These are phyloP conservation scores for Starmerella roubikii DNA, from an alignment of 805 yeast genomes.

Conservation along the genomic window DNA sequence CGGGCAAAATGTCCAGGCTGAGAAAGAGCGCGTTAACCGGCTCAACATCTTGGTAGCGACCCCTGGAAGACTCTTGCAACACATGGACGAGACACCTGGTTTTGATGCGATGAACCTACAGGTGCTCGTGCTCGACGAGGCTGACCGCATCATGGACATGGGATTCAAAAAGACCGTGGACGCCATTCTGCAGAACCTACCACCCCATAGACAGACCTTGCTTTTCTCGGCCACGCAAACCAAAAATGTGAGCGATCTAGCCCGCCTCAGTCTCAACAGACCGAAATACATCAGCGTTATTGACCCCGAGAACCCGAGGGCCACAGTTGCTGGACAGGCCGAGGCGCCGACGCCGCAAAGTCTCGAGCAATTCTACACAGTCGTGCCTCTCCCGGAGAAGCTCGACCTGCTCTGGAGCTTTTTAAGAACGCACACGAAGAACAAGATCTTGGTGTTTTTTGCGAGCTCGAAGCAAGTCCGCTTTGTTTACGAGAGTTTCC, in stretches of 20 bases:
- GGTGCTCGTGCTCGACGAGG: slow-evolving; percentile 75
- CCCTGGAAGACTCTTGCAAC: slow-evolving; percentile 83
- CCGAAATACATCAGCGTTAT: slow-evolving; percentile 48
- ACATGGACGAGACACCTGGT: slow-evolving; percentile 77
- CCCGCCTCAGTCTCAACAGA: slow-evolving; percentile 55
- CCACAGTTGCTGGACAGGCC: slow-evolving; percentile 11
- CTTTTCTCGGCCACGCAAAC: slow-evolving; percentile 84
- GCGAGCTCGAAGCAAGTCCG: slow-evolving; percentile 87
- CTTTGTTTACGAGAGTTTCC: slow-evolving; percentile 71
- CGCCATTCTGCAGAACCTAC: slow-evolving; percentile 62
- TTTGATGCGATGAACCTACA: slow-evolving; percentile 64
- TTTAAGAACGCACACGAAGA: slow-evolving; percentile 65
- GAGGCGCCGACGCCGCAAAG: slow-evolving; percentile 57
- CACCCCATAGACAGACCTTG: slow-evolving; percentile 69
- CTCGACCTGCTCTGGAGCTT: slow-evolving; percentile 77
- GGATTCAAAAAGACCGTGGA: slow-evolving; percentile 78
- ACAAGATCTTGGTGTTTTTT: slow-evolving; percentile 68
- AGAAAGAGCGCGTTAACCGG: slow-evolving; percentile 61
- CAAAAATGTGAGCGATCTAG: slow-evolving; percentile 66
- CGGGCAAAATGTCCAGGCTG: slow-evolving; percentile 76
- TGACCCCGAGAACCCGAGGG: slow-evolving; percentile 15
- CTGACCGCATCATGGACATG: slow-evolving; percentile 87
- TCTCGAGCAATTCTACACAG: slow-evolving; percentile 70
- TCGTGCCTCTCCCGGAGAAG: slow-evolving; percentile 62
- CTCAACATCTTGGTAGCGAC: slow-evolving; percentile 81